These are phyloP conservation scores for Cercospora sp. DNA, from an alignment of 2,329 filamentous ascomycete species.

Conservation along the genomic window DNA sequence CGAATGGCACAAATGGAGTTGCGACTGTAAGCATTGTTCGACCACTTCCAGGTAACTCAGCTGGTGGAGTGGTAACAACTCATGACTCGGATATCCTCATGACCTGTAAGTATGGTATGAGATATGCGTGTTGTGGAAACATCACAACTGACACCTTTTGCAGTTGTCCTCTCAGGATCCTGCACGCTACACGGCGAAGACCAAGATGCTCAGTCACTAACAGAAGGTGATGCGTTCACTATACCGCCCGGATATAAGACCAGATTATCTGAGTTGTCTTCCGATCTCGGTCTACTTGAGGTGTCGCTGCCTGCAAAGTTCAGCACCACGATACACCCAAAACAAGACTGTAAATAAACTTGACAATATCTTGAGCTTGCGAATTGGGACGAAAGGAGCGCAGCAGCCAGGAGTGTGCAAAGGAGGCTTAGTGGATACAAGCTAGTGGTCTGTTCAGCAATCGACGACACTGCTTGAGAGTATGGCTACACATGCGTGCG, in stretches of 20 bases:
- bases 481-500: neutral
- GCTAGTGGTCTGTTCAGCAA: neutral
- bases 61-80: conserved; percentile 2
- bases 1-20: conserved; percentile 17
- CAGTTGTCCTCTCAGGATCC: conserved; percentile 17
- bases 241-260: conserved; percentile 15
- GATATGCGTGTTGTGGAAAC: neutral
- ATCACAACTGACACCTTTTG: too few relatives aligned
- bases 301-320: conserved; percentile 20
- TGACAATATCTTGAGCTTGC: neutral
- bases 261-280: conserved; percentile 10
- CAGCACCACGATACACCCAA: conserved; percentile 6
- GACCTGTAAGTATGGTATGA: conserved; percentile 15
- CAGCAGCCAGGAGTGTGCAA: neutral
- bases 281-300: conserved; percentile 18
- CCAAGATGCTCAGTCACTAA: conserved; percentile 6
- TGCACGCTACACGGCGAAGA: conserved; percentile 14
- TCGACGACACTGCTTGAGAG: neutral
- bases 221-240: conserved; percentile 21
- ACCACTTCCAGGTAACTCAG: neutral
- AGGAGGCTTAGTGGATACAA: neutral
- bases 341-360: conserved; percentile 12
- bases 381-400: neutral
- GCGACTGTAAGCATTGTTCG: conserved; percentile 15
- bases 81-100: conserved; percentile 21